Evolutionary conservation across 768 basidiomycete species (phyloP).

Genomic region (Exsudoporus frostii): DNA sequence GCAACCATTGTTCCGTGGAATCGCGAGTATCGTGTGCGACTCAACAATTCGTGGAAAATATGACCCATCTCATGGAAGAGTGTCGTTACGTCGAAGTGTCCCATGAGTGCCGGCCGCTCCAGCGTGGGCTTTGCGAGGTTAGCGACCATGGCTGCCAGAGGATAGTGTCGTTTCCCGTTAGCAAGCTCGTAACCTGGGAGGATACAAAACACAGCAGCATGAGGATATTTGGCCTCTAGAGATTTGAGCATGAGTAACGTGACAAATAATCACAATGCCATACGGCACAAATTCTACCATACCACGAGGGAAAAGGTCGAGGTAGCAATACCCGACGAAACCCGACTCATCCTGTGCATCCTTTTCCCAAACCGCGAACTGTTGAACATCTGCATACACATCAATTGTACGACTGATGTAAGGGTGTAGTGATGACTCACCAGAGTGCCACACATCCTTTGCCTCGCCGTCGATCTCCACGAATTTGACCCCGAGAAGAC

Average conservation of each 20-base stretch:
- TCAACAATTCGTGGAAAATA: slow-evolving; percentile 64
- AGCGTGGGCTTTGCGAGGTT: slow-evolving; percentile 83
- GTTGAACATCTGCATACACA: slow-evolving; percentile 59
- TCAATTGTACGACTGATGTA: not conserved
- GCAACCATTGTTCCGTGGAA: slow-evolving; percentile 83
- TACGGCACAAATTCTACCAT: slow-evolving; percentile 23
- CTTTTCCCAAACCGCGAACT: slow-evolving; percentile 80
- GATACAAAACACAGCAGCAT: slow-evolving; percentile 80
- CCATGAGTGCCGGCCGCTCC: slow-evolving; percentile 76
- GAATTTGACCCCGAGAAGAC: slow-evolving; percentile 71
- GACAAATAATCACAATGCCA: not conserved
- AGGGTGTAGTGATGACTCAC: slow-evolving; percentile 34
- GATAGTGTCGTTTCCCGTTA: slow-evolving; percentile 63
- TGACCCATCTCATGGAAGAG: slow-evolving; percentile 90
- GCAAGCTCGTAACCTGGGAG: slow-evolving; percentile 57
- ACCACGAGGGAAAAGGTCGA: slow-evolving; percentile 84
- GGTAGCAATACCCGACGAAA: slow-evolving; percentile 81
- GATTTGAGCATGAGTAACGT: not conserved
- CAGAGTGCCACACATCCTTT: slow-evolving; percentile 73
- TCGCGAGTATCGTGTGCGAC: slow-evolving; percentile 62
- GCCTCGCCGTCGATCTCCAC: slow-evolving; percentile 49
- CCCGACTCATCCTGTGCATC: slow-evolving; percentile 64
- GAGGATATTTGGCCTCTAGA: slow-evolving; percentile 70
- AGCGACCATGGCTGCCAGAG: slow-evolving; percentile 79
- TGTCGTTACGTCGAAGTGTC: slow-evolving; percentile 78